Conservation (phyloP, 768 basidiomycete genomes). For the Termitomyces sp. region DNA sequence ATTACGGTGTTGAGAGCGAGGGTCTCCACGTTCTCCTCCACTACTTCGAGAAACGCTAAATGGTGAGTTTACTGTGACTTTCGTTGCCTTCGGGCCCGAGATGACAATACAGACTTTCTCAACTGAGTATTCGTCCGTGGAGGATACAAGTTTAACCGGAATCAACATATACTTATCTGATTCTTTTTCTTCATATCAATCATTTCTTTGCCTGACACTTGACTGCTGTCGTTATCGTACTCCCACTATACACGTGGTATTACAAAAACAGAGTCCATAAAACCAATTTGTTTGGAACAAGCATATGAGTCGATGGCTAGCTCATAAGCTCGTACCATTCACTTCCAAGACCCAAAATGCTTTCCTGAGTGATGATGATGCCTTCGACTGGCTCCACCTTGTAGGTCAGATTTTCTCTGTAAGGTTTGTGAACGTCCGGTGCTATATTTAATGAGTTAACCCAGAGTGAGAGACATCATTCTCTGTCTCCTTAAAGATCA, state of each 20-base stretch:
- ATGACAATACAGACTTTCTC: constrained; percentile 96
- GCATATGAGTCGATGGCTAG: background rate
- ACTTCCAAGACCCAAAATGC: background rate
- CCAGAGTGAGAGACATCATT: too few relatives aligned
- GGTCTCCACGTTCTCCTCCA: constrained; percentile 91
- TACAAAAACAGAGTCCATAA: background rate
- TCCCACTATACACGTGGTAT: background rate
- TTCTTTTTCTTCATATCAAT: background rate
- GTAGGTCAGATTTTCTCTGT: too few relatives aligned
- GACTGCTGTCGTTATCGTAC: background rate
- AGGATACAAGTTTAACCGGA: constrained; percentile 84
- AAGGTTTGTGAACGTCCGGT: too few relatives aligned
- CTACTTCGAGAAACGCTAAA: constrained; percentile 94
- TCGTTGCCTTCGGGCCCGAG: constrained; percentile 18
- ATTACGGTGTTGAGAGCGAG: constrained; percentile 93
- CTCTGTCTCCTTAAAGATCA: too few relatives aligned
- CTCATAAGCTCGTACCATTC: background rate
- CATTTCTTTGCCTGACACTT: background rate
- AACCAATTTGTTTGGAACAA: background rate
- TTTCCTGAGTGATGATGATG: too few relatives aligned
- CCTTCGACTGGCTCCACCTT: too few relatives aligned
- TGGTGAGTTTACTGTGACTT: constrained; percentile 21
- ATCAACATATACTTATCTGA: constrained; percentile 83
- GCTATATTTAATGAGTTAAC: too few relatives aligned
- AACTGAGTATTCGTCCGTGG: constrained; percentile 67